Percentiles rank a stretch among this genome's conserved stretches.
Evolutionary conservation across 2,329 filamentous ascomycete genomes (phyloP).

Genomic region (Paraconiothyrium sp.): DNA sequence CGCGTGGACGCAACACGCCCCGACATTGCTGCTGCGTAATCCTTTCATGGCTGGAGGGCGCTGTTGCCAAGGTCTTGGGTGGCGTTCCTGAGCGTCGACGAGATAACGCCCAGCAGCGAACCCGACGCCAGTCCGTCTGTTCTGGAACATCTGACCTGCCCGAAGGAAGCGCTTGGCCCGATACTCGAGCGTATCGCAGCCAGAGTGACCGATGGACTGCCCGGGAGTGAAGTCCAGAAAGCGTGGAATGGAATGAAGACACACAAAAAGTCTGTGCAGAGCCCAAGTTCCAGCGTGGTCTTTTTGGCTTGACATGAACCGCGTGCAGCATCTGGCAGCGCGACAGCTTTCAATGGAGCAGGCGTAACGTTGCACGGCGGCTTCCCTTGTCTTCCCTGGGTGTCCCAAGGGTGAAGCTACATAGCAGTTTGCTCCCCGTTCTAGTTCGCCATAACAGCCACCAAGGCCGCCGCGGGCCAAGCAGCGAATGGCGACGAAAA

Average conservation of each 20-base stretch:
- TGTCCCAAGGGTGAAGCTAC: slow-evolving; percentile 18
- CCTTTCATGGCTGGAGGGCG: slow-evolving; percentile 30
- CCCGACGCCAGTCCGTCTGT: slow-evolving; percentile 38
- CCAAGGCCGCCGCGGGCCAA: slow-evolving; percentile 38
- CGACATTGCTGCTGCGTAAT: slow-evolving; percentile 25
- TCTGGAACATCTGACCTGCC: slow-evolving; percentile 47
- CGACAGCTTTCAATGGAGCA: slow-evolving; percentile 20
- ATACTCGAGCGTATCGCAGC: slow-evolving; percentile 18
- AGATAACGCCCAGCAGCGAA: slow-evolving; percentile 37
- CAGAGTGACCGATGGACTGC: slow-evolving; percentile 3
- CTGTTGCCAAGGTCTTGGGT: slow-evolving; percentile 50
- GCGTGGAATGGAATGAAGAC: background rate
- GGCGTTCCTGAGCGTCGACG: slow-evolving; percentile 38
- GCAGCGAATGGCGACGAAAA: slow-evolving; percentile 32
- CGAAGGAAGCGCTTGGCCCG: slow-evolving; percentile 46
- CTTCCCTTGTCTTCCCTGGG: slow-evolving; percentile 22
- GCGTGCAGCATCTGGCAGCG: slow-evolving; percentile 2
- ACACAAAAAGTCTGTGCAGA: background rate
- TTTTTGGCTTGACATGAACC: background rate
- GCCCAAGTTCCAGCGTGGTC: background rate
- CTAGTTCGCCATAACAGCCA: slow-evolving; percentile 31
- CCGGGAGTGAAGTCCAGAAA: background rate
- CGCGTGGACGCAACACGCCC: slow-evolving; percentile 18
- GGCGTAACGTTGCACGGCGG: slow-evolving; percentile 35
- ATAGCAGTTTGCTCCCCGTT: slow-evolving; percentile 22